A percentile compares a stretch with the other conserved stretches of the same genome.
Evolutionary conservation across 2,329 filamentous ascomycete genomes (phyloP).

Genomic region (Calonectria multiphialidica): DNA sequence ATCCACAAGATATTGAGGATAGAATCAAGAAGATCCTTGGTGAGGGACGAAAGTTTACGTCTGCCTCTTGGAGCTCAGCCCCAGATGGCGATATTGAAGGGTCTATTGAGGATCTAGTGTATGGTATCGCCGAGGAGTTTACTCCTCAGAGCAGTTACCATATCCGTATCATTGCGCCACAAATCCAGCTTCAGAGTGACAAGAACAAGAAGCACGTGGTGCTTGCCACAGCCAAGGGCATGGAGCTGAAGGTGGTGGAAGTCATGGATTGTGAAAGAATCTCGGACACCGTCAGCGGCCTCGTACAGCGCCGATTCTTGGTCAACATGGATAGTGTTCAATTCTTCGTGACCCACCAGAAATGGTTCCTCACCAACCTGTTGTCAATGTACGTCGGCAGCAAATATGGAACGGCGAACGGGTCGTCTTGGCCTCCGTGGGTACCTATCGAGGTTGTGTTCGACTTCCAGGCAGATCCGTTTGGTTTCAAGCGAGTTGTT

Average conservation of each 20-base stretch:
- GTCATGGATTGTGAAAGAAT: constrained; percentile 98
- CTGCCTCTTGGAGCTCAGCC: constrained; percentile 47
- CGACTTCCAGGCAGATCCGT: constrained; percentile 92
- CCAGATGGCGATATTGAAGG: constrained; percentile 51
- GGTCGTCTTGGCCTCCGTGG: constrained; percentile 97
- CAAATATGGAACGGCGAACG: constrained; percentile 86
- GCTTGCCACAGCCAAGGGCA: constrained; percentile 94
- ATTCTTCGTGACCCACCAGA: constrained; percentile 96
- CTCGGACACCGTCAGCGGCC: constrained; percentile 91
- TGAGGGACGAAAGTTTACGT: constrained; percentile 85
- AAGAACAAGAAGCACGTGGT: constrained; percentile 98
- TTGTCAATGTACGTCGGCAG: constrained; percentile 95
- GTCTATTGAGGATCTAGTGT: constrained; percentile 72
- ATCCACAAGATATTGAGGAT: constrained; percentile 78
- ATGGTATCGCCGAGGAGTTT: constrained; percentile 89
- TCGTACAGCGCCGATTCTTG: constrained; percentile 94
- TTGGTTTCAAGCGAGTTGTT: constrained; percentile 97
- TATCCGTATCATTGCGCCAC: constrained; percentile 92
- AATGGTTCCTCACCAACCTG: constrained; percentile 86
- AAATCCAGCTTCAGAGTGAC: constrained; percentile 98
- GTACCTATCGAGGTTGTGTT: constrained; percentile 99
- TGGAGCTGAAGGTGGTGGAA: constrained; percentile 97
- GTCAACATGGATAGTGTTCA: constrained; percentile 98
- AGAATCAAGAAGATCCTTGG: constrained; percentile 87
- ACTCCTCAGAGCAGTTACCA: constrained; percentile 94